Percentiles rank a stretch among this genome's conserved stretches.
Evolutionary conservation across 495 filamentous ascomycete species (phyloP).

Genomic region (Penicillium arizonense): DNA sequence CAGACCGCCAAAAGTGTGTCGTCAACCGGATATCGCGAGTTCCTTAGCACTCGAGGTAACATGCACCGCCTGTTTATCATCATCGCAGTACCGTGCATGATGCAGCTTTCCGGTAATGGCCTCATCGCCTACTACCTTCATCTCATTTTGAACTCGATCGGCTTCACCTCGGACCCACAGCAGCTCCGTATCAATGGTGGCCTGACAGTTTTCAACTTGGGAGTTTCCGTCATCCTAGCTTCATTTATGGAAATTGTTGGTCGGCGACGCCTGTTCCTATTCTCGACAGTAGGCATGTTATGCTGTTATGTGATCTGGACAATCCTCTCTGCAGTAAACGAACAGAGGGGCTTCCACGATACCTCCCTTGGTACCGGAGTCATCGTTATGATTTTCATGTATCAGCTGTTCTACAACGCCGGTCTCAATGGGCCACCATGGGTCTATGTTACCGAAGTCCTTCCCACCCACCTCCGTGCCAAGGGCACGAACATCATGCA

Average conservation of each 20-base stretch:
- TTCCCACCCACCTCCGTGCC: conserved; percentile 26
- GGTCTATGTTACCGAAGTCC: conserved; percentile 24
- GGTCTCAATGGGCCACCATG: conserved; percentile 24
- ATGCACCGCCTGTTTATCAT: conserved; percentile 60
- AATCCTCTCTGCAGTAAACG: conserved; percentile 52
- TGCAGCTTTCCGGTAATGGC: conserved; percentile 42
- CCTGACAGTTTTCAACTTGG: conserved; percentile 60
- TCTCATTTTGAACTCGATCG: conserved; percentile 34
- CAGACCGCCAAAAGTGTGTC: conserved; percentile 43
- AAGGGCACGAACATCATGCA: conserved; percentile 19
- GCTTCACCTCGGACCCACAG: conserved; percentile 40
- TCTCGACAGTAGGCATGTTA: conserved; percentile 56
- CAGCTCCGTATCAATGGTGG: conserved; percentile 60
- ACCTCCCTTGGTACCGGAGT: conserved; percentile 45
- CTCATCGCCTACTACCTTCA: conserved; percentile 42
- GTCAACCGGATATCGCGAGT: conserved; percentile 58
- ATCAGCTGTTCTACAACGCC: conserved; percentile 53
- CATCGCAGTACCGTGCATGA: conserved; percentile 55
- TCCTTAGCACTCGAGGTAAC: conserved; percentile 55
- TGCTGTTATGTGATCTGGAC: conserved; percentile 54
- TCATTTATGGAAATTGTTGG: conserved; percentile 62
- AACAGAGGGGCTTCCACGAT: conserved; percentile 36
- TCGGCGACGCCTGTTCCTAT: conserved; percentile 56
- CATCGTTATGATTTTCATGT: conserved; percentile 60
- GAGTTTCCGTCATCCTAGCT: conserved; percentile 60